phyloP scores from a whole-genome alignment of 148 eudicot genomes.

The Beta vulgaris region DNA sequence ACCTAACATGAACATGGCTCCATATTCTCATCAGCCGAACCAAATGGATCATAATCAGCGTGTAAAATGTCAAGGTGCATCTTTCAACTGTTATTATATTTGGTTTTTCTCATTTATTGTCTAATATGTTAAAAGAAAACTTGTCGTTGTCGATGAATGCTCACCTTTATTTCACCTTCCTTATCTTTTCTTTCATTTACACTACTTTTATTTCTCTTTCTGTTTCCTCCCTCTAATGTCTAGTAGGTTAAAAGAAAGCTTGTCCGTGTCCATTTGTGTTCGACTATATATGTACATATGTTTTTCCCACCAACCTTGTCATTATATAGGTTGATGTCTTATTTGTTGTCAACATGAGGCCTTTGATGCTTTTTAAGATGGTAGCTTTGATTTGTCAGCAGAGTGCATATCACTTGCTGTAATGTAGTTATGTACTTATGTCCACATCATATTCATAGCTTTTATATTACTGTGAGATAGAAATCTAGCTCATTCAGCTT shows the following conservation, averaged over 20 bases:
- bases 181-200: too few relatives aligned
- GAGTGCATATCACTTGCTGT: not conserved
- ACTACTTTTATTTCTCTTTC: not conserved
- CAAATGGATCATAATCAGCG: slow-evolving; percentile 46
- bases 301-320: not conserved
- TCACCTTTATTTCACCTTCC: too few relatives aligned
- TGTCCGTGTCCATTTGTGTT: not conserved
- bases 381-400: not conserved
- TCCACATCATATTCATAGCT: too few relatives aligned
- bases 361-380: not conserved
- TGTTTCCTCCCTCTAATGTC: not conserved
- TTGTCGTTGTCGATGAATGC: too few relatives aligned
- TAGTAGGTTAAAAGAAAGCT: not conserved
- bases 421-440: not conserved
- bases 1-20: slow-evolving; percentile 35
- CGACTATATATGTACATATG: not conserved
- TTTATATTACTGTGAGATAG: not conserved
- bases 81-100: not conserved
- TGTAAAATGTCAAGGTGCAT: slow-evolving; percentile 34
- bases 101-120: too few relatives aligned
- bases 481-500: not conserved
- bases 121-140: not conserved
- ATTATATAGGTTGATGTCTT: too few relatives aligned
- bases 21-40: slow-evolving; percentile 48
- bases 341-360: too few relatives aligned